Base-by-base conservation (phyloP, 768 basidiomycete genomes). In the Pulveroboletus ravenelii region DNA sequence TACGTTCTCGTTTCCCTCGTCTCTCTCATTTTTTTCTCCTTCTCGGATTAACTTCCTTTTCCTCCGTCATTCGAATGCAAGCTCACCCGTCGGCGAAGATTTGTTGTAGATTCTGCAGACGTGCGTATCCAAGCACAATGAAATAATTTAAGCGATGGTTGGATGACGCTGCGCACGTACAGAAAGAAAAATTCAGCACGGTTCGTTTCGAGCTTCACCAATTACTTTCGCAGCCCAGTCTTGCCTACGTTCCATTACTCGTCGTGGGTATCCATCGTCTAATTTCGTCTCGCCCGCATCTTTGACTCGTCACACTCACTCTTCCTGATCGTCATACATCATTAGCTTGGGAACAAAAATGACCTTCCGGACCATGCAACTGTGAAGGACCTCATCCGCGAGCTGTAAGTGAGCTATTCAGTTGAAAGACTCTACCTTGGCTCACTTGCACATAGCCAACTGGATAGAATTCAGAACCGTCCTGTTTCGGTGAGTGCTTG, bases 41-140 rank as follows among this genome's bases (percentile, higher is more conserved):
- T 23, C 20, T 23, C 20, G 20, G 20, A 23, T 23, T 23, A 23
- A 23, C 20, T 23, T 23, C 20, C 20, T 23, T 41, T 6, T 9
- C 47, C 29, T 39, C 32, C 37, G 5, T 41, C 17, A 10, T 38
- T 37, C 41, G 47, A 48, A 44, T 20, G 30, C 31, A 52, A 55
- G 37, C 63, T 65, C 55, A 64, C 40, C n/a, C n/a, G 5, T 36
- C 5, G 18, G 32, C 50, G 27, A 61, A 95, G 93, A 17, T 94
- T 91, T 61, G 89, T 96, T n/a, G 87, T 96, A 18, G 93, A 96
- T 65, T 88, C 93, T 4, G 76, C 79, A 42, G 93, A 95, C 64
- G 92, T 92, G 62, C 55, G 86, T 74, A 39, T 53, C 34, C 31
- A 12, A n/a, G 32, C 20, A 20, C 9, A n/a, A 31, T 39, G 18